Conservation (phyloP, 2,329 filamentous ascomycete species). For the Simplicillium aogashimaense region DNA sequence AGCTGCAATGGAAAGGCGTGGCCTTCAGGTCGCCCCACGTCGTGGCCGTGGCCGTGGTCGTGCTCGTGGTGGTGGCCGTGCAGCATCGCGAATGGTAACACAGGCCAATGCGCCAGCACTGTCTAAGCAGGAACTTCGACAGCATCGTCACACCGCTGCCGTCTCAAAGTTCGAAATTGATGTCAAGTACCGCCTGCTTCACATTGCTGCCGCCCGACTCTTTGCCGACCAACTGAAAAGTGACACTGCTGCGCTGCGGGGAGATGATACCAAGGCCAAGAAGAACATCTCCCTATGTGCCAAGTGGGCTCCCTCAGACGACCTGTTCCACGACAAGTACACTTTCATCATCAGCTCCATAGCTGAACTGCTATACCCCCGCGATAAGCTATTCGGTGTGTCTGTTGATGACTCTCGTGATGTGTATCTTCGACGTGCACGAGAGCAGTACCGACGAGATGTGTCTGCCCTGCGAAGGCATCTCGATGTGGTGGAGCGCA, state of each 20-base stretch:
- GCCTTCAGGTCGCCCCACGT: neutral
- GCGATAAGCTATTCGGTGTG: conserved; percentile 16
- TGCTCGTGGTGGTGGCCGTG: no score
- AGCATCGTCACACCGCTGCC: conserved; percentile 28
- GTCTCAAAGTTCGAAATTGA: conserved; percentile 30
- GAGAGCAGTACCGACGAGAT: conserved; percentile 42
- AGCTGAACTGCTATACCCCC: conserved; percentile 41
- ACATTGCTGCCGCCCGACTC: conserved; percentile 41
- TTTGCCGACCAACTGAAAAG: conserved; percentile 44
- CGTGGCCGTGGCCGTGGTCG: conserved; percentile 6
- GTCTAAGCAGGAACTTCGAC: conserved; percentile 16
- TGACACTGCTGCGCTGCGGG: conserved; percentile 32
- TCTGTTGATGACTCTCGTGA: conserved; percentile 30
- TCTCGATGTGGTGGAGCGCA: conserved; percentile 41
- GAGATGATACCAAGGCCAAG: conserved; percentile 26
- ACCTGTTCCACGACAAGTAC: conserved; percentile 46
- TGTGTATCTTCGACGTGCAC: conserved; percentile 41
- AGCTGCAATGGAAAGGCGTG: conserved; percentile 7
- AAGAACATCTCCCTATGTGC: conserved; percentile 42
- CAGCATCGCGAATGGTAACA: no score
- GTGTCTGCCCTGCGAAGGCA: conserved; percentile 41
- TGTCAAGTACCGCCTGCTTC: conserved; percentile 37
- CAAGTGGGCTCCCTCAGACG: conserved; percentile 50
- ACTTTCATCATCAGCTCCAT: conserved; percentile 48
- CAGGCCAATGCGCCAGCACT: conserved; percentile 10